These are phyloP conservation scores for Colletotrichum cereale DNA, from an alignment of 2,329 filamentous ascomycete species.

Conservation along the genomic window DNA sequence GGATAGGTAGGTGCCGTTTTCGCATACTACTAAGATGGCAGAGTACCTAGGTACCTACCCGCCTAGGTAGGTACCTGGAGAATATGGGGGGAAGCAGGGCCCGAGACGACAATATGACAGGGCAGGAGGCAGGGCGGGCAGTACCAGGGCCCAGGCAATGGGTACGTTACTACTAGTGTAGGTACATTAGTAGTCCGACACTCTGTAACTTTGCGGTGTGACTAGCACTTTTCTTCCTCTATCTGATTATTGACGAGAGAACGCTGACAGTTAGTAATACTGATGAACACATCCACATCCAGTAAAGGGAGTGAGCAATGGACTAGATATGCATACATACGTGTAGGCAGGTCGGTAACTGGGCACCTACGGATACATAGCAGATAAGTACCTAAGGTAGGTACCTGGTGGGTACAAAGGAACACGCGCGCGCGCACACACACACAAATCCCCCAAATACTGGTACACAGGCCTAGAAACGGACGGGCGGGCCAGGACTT, in stretches of 20 bases:
- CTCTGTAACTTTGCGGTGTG: neutral
- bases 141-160: neutral
- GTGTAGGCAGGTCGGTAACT: too few relatives aligned
- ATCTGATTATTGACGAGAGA: neutral
- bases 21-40: too few relatives aligned
- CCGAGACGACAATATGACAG: neutral
- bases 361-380: too few relatives aligned
- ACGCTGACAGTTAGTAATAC: neutral
- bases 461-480: neutral
- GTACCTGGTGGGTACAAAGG: too few relatives aligned
- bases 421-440: neutral
- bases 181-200: neutral
- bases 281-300: neutral
- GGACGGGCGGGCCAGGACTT: neutral
- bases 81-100: neutral
- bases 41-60: neutral
- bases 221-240: neutral
- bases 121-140: conserved; percentile 2
- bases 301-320: neutral
- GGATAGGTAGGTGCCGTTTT: too few relatives aligned
- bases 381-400: too few relatives aligned
- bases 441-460: neutral
- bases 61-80: neutral
- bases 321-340: neutral
- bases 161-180: neutral